Percentiles rank a stretch among this genome's conserved stretches.
These are phyloP conservation scores for Fallopia convolvulus DNA, from an alignment of 148 eudicot species.

Conservation along the genomic window DNA sequence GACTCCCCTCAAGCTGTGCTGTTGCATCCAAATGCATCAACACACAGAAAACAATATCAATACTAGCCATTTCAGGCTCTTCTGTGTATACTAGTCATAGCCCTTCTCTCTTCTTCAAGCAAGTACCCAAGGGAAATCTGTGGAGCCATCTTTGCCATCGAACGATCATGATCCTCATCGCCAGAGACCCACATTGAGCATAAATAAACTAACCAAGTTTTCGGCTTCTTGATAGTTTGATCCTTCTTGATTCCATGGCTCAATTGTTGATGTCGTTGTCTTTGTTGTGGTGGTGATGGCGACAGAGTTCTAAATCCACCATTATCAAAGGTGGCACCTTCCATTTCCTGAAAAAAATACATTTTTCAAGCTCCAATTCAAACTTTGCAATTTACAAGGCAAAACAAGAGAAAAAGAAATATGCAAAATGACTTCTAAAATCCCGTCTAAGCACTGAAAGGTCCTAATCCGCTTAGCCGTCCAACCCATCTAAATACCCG, in stretches of 20 bases:
- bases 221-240: not conserved
- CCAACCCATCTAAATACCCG: too few relatives aligned
- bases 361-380: not conserved
- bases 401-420: too few relatives aligned
- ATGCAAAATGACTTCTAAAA: too few relatives aligned
- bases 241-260: not conserved
- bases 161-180: not conserved
- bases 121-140: slow-evolving; percentile 5
- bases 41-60: not conserved
- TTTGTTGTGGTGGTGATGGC: not conserved
- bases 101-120: slow-evolving; percentile 10
- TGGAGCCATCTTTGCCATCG: not conserved
- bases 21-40: not conserved
- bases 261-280: not conserved
- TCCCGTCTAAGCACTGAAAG: too few relatives aligned
- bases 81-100: not conserved
- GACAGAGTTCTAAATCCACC: not conserved
- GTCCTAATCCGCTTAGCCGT: too few relatives aligned
- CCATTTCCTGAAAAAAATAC: slow-evolving; percentile 6
- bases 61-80: not conserved
- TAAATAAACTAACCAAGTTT: not conserved
- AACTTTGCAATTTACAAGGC: too few relatives aligned
- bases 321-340: not conserved
- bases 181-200: not conserved
- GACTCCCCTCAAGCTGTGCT: not conserved